These are phyloP conservation scores for Meyerozyma carpophila DNA, from an alignment of 1,139 yeast species.

Conservation along the genomic window DNA sequence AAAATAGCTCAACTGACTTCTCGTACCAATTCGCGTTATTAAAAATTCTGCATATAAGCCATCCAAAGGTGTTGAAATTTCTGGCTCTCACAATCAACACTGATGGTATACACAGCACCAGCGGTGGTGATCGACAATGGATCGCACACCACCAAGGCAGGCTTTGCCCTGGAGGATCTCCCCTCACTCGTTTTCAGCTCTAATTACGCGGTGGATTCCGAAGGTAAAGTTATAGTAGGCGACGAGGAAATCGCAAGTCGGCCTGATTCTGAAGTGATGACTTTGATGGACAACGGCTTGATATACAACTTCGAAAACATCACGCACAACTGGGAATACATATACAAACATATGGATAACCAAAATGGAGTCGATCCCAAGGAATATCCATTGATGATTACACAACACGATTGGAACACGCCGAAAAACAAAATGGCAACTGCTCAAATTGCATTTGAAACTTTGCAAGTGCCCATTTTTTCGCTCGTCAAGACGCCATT, in stretches of 20 bases:
- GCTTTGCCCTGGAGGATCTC: slow-evolving; percentile 59
- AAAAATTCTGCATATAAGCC: background rate
- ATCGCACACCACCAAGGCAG: slow-evolving; percentile 61
- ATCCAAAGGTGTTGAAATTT: background rate
- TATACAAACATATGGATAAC: slow-evolving; percentile 46
- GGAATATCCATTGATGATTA: slow-evolving; percentile 59
- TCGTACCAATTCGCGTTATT: background rate
- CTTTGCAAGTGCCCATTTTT: slow-evolving; percentile 59
- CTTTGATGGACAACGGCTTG: slow-evolving; percentile 59
- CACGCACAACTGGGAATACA: slow-evolving; percentile 54
- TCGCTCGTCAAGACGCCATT: slow-evolving; percentile 67
- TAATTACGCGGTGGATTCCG: slow-evolving; percentile 39
- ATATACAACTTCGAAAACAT: slow-evolving; percentile 63
- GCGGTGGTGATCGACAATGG: slow-evolving; percentile 71
- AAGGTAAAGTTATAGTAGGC: slow-evolving; percentile 37
- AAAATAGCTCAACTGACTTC: background rate
- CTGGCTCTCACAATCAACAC: background rate
- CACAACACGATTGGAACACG: slow-evolving; percentile 62
- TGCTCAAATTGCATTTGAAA: slow-evolving; percentile 61
- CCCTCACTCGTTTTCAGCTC: slow-evolving; percentile 59
- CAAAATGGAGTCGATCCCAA: slow-evolving; percentile 37
- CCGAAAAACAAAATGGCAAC: slow-evolving; percentile 46
- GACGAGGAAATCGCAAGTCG: slow-evolving; percentile 43
- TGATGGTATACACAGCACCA: slow-evolving; percentile 37
- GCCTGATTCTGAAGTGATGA: slow-evolving; percentile 50